A percentile compares a stretch with the other conserved stretches of the same genome.
Conservation (phyloP, 768 basidiomycete species). For the Leccinum obscurum region DNA sequence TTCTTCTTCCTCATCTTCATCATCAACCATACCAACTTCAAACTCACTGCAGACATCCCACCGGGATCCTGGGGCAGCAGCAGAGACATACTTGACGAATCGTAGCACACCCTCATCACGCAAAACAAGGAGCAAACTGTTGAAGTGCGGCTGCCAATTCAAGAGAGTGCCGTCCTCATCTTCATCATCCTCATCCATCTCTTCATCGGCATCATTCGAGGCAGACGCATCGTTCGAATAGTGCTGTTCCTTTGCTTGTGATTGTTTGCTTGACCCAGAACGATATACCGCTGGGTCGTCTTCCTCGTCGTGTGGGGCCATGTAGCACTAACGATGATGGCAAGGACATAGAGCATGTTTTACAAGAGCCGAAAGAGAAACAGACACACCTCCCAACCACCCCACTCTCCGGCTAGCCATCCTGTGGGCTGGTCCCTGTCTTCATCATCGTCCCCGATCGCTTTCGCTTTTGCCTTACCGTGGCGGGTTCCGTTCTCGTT, state of each 20-base stretch:
- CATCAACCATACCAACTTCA: conserved; percentile 80
- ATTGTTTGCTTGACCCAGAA: conserved; percentile 46
- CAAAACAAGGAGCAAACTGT: conserved; percentile 83
- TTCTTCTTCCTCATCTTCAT: conserved; percentile 40
- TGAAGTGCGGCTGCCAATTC: conserved; percentile 88
- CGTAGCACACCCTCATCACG: conserved; percentile 92
- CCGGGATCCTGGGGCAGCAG: conserved; percentile 83
- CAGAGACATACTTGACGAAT: conserved; percentile 94
- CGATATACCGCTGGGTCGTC: conserved; percentile 96
- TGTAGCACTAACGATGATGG: conserved; percentile 66
- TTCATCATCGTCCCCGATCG: conserved; percentile 22
- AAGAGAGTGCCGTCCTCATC: conserved; percentile 76
- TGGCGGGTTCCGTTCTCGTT: conserved; percentile 8
- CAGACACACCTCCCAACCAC: conserved; percentile 85
- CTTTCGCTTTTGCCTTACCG: conserved; percentile 33
- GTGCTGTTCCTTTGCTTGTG: conserved; percentile 19
- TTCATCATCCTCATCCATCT: conserved; percentile 36
- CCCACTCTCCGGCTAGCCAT: conserved; percentile 78
- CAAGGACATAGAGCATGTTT: neutral
- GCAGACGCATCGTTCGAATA: conserved; percentile 18
- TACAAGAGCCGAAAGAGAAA: neutral
- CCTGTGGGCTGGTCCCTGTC: conserved; percentile 38
- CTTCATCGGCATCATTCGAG: conserved; percentile 11
- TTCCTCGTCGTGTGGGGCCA: conserved; percentile 92
- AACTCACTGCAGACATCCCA: conserved; percentile 96